Percentiles rank a stretch among this genome's conserved stretches.
phyloP scores from a whole-genome alignment of 805 yeast genomes.

The Candida patagonica region DNA sequence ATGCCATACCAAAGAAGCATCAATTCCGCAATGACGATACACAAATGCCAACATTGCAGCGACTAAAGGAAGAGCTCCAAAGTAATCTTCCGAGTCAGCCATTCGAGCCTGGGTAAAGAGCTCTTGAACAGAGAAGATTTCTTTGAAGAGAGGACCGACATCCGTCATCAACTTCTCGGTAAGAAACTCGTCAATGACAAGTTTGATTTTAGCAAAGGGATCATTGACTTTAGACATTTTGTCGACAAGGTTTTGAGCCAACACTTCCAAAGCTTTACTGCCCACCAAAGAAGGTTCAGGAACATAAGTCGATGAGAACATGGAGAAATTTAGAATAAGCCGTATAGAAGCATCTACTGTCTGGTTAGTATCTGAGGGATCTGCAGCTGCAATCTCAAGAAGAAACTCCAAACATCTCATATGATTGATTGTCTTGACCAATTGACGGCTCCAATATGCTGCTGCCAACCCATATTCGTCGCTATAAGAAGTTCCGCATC shows the following conservation, averaged over 20 bases:
- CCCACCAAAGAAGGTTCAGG: conserved; percentile 1
- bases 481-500: background rate
- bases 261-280: background rate
- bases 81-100: background rate
- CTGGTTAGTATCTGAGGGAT: background rate
- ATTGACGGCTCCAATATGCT: conserved; percentile 1
- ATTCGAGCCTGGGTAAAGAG: background rate
- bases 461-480: background rate
- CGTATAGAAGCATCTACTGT: background rate
- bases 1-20: background rate
- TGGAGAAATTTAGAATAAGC: background rate
- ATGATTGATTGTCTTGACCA: background rate
- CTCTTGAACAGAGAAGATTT: background rate
- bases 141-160: background rate
- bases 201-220: background rate
- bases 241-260: background rate
- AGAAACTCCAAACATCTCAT: background rate
- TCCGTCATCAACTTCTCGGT: background rate
- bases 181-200: background rate
- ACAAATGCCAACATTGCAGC: background rate
- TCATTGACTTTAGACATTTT: background rate
- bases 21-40: background rate
- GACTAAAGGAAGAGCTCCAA: background rate
- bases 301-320: background rate
- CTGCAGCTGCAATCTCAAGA: background rate